Evolutionary conservation across 2,329 filamentous ascomycete species (phyloP).

Genomic region (Ophiocordyceps camponoti-saundersi): DNA sequence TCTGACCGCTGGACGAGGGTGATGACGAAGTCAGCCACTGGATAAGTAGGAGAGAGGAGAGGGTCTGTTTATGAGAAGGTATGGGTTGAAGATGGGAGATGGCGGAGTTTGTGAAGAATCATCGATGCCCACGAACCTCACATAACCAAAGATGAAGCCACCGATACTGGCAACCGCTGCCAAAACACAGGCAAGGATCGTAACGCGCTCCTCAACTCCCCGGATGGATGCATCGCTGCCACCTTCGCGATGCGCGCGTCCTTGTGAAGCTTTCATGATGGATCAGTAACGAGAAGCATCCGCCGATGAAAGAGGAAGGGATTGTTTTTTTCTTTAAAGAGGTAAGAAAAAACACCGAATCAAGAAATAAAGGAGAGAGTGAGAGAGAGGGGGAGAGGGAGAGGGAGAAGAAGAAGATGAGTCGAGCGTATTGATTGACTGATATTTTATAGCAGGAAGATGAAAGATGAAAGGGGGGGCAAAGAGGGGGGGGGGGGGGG

Average conservation of each 20-base stretch:
- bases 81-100: neutral
- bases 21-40: no score
- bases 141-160: slow-evolving; percentile 41
- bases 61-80: no score
- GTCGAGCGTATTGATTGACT: neutral
- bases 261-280: neutral
- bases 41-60: no score
- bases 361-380: neutral
- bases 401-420: neutral
- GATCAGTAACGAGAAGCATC: neutral
- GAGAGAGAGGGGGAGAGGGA: neutral
- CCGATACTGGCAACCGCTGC: slow-evolving; percentile 35
- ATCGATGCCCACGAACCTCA: slow-evolving; percentile 33
- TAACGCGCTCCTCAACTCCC: slow-evolving; percentile 9
- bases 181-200: slow-evolving; percentile 26
- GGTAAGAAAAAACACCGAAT: neutral
- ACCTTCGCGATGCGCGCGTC: neutral
- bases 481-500: no score
- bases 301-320: neutral
- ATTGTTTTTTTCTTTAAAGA: neutral
- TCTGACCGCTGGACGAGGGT: slow-evolving; percentile 45
- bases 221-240: neutral
- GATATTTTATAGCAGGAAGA: neutral
- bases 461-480: neutral
- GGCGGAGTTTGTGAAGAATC: no score